These are phyloP conservation scores for Suillus tomentosus DNA, from an alignment of 768 basidiomycete species.

Conservation along the genomic window DNA sequence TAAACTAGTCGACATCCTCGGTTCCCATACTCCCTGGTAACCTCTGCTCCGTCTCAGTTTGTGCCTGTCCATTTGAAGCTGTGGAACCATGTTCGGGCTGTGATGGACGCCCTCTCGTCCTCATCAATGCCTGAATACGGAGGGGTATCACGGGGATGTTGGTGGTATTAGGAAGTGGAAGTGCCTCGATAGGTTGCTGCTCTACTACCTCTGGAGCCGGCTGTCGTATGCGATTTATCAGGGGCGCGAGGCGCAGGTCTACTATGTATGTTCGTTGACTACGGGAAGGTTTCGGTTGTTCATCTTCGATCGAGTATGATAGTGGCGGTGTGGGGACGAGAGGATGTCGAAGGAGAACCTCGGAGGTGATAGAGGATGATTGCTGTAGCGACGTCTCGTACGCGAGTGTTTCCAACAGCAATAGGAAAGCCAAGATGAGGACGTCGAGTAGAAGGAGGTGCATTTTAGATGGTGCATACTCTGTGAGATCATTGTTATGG, in stretches of 20 bases:
- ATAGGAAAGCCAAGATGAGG: constrained; percentile 65
- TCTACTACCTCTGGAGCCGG: constrained; percentile 44
- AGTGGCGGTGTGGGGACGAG: constrained; percentile 21
- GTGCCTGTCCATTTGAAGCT: constrained; percentile 32
- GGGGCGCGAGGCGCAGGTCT: constrained; percentile 57
- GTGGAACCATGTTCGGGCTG: constrained; percentile 24
- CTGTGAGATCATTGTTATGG: constrained; percentile 32
- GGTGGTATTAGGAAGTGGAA: constrained; percentile 65
- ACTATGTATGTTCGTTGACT: constrained; percentile 51
- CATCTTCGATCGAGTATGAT: constrained; percentile 28
- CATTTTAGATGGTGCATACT: constrained; percentile 60
- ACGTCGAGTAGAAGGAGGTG: constrained; percentile 70
- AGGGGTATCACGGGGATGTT: constrained; percentile 47
- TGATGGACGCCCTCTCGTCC: constrained; percentile 43
- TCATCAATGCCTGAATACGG: constrained; percentile 53
- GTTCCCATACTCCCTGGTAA: constrained; percentile 33
- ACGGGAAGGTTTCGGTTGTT: constrained; percentile 25
- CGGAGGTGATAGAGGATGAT: constrained; percentile 42
- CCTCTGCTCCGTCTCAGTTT: constrained; percentile 32
- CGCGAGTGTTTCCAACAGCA: constrained; percentile 65
- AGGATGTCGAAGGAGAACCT: constrained; percentile 38
- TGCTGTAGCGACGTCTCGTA: constrained; percentile 56
- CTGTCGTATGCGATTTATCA: constrained; percentile 58
- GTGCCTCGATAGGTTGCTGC: constrained; percentile 33
- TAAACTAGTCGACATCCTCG: constrained; percentile 23